phyloP scores from a whole-genome alignment of 2,329 filamentous ascomycete genomes.

The Fusarium sp. region DNA sequence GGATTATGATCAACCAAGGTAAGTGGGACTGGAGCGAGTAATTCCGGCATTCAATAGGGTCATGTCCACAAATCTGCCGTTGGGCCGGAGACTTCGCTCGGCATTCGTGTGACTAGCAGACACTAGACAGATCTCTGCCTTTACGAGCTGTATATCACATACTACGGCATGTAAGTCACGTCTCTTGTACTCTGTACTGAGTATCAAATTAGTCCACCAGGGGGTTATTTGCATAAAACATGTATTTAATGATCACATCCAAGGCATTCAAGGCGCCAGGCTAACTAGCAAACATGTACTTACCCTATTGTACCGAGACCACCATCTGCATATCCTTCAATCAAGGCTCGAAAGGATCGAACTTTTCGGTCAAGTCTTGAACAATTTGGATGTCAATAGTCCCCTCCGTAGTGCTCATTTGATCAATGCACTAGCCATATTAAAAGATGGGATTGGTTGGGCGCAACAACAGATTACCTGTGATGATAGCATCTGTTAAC shows the following conservation, averaged over 20 bases:
- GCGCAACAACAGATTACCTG: neutral
- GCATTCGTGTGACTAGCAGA: neutral
- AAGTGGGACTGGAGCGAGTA: neutral
- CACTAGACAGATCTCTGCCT: neutral
- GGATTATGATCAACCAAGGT: neutral
- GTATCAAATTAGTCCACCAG: neutral
- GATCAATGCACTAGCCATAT: neutral
- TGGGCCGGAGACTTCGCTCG: neutral
- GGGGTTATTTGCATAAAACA: neutral
- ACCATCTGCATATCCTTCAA: too few species aligned
- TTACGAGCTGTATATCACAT: neutral
- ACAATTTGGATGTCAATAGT: too few species aligned
- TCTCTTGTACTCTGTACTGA: neutral
- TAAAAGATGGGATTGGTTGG: constrained; percentile 5
- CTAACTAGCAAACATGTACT: too few species aligned
- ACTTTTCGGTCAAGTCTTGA: too few species aligned
- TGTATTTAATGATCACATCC: too few species aligned
- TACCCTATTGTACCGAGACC: too few species aligned
- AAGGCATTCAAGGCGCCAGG: too few species aligned
- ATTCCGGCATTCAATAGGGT: constrained; percentile 11
- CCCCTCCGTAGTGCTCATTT: too few species aligned
- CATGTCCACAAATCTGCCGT: neutral
- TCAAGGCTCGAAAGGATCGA: too few species aligned
- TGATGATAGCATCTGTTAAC: neutral
- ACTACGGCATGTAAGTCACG: neutral